These are phyloP conservation scores for Alternaria atra DNA, from an alignment of 2,329 filamentous ascomycete genomes.

Conservation along the genomic window DNA sequence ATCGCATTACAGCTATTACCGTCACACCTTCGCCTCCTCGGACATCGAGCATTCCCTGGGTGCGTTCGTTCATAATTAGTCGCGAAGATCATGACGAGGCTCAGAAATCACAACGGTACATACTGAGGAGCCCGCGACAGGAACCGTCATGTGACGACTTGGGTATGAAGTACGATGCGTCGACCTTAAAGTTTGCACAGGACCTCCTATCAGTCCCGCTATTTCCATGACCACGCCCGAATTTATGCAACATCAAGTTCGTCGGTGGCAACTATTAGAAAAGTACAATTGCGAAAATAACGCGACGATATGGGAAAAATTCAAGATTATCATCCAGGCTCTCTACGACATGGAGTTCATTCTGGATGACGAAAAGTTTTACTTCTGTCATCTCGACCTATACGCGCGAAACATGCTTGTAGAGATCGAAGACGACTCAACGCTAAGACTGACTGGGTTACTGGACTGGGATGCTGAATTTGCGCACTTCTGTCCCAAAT, in stretches of 20 bases:
- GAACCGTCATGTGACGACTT: too few relatives aligned
- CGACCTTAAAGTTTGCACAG: too few relatives aligned
- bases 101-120: neutral
- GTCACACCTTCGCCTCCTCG: neutral
- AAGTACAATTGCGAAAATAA: neutral
- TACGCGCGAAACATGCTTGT: slow-evolving; percentile 32
- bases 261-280: neutral
- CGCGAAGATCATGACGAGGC: neutral
- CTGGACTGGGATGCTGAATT: slow-evolving; percentile 33
- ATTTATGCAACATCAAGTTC: neutral
- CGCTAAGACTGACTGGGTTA: slow-evolving; percentile 27
- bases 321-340: slow-evolving; percentile 13
- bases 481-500: slow-evolving; percentile 30
- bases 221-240: neutral
- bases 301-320: slow-evolving; percentile 4
- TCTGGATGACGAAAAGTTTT: slow-evolving; percentile 15
- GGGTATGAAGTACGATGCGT: too few relatives aligned
- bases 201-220: neutral
- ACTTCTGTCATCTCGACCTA: slow-evolving; percentile 24
- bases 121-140: neutral
- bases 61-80: neutral
- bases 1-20: slow-evolving; percentile 25
- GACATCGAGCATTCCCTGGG: neutral
- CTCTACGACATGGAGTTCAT: slow-evolving; percentile 21
- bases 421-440: slow-evolving; percentile 10